Conservation (phyloP, 768 basidiomycete genomes). For the Suillus clintonianus region DNA sequence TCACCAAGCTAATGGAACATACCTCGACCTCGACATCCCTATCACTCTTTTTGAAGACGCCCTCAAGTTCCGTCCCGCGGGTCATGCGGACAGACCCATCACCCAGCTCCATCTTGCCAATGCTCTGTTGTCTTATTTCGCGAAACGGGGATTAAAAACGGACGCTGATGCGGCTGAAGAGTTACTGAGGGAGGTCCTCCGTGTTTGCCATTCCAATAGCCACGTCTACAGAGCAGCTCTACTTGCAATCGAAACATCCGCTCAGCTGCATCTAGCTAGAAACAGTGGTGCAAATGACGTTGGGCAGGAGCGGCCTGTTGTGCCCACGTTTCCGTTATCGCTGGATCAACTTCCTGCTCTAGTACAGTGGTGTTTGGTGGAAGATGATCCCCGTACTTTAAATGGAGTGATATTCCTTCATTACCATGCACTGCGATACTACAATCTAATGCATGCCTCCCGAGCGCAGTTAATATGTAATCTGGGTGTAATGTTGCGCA, state of each 20-base stretch:
- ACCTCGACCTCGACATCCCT: too few species aligned
- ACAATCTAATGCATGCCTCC: too few species aligned
- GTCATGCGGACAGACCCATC: neutral
- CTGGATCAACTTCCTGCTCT: too few species aligned
- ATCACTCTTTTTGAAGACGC: too few species aligned
- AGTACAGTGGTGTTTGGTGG: too few species aligned
- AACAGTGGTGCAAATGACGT: too few species aligned
- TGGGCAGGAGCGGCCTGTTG: too few species aligned
- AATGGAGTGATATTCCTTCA: neutral
- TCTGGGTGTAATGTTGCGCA: constrained; percentile 11
- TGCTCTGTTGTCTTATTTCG: neutral
- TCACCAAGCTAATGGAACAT: too few species aligned
- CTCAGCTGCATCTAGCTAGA: too few species aligned
- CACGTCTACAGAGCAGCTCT: neutral
- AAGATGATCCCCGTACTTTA: neutral
- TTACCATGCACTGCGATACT: neutral
- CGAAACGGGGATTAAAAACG: neutral
- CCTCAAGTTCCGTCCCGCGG: too few species aligned
- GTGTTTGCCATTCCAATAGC: neutral
- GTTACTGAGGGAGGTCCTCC: neutral
- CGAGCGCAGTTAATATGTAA: constrained; percentile 9
- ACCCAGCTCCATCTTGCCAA: neutral
- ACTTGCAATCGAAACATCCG: neutral
- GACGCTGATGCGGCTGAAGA: neutral
- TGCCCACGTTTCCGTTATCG: too few species aligned